A percentile compares a stretch with the other conserved stretches of the same genome.
Evolutionary conservation across 2,329 filamentous ascomycete genomes (phyloP).

Genomic region (Zymoseptoria pseudotritici): DNA sequence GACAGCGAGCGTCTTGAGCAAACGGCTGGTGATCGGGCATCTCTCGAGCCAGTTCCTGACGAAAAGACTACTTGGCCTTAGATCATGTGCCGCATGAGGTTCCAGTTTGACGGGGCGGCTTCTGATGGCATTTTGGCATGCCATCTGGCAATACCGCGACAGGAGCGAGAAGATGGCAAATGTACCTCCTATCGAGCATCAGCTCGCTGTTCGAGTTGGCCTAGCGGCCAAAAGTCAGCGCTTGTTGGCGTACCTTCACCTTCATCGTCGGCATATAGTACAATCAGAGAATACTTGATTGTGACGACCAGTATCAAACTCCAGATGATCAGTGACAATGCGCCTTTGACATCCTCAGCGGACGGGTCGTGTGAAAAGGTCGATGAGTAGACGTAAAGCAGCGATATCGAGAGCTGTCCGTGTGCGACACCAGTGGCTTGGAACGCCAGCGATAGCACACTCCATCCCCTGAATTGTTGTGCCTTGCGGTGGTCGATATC

Average conservation of each 20-base stretch:
- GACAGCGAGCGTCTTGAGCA: conserved; percentile 56
- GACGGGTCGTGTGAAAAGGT: conserved; percentile 49
- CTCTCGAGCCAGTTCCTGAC: conserved; percentile 53
- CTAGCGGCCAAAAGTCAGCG: not conserved
- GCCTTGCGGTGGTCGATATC: not conserved
- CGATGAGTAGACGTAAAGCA: conserved; percentile 63
- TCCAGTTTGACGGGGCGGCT: conserved; percentile 50
- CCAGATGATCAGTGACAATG: conserved; percentile 62
- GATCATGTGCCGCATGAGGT: conserved; percentile 49
- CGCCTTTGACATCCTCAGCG: conserved; percentile 54
- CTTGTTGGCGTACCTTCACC: conserved; percentile 43
- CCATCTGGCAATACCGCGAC: conserved; percentile 54
- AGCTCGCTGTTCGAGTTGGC: not conserved
- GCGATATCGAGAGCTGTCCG: conserved; percentile 59
- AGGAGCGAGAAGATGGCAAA: conserved; percentile 62
- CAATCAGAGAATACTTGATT: conserved; percentile 59
- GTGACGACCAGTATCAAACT: conserved; percentile 61
- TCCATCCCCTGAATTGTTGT: conserved; percentile 22
- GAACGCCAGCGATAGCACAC: conserved; percentile 47
- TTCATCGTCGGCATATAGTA: conserved; percentile 60
- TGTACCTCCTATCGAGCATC: conserved; percentile 43
- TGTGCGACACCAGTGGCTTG: conserved; percentile 62
- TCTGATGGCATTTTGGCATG: conserved; percentile 50
- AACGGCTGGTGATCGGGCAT: conserved; percentile 42
- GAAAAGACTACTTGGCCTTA: conserved; percentile 44